Conservation (phyloP, 2,329 filamentous ascomycete genomes). For the Aspergillus sp. region DNA sequence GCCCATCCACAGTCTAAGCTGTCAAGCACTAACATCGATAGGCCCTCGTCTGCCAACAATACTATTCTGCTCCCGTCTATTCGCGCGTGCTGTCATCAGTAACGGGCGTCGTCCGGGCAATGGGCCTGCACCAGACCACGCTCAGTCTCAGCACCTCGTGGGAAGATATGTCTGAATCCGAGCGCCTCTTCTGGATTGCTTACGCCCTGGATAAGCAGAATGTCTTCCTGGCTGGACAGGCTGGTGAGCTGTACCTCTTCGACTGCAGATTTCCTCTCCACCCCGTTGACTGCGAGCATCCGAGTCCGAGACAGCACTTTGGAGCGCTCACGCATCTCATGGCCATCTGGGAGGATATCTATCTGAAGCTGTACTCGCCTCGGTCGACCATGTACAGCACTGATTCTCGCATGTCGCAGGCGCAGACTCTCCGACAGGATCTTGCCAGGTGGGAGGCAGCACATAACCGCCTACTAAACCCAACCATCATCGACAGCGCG, state of each 20-base stretch:
- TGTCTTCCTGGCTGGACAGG: background rate
- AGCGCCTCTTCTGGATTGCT: background rate
- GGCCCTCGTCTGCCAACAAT: background rate
- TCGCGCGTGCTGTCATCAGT: background rate
- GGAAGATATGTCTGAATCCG: background rate
- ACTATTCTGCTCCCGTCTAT: background rate
- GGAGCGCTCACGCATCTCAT: background rate
- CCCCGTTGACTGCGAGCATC: background rate
- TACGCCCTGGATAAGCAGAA: slow-evolving; percentile 2
- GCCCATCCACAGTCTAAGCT: background rate
- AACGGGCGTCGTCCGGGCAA: background rate
- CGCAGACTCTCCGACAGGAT: background rate
- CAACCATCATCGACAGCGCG: background rate
- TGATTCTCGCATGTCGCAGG: background rate
- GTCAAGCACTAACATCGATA: background rate
- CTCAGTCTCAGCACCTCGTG: background rate
- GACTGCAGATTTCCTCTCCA: background rate
- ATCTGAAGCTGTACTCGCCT: background rate
- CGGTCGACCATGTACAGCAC: background rate
- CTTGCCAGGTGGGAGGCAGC: background rate
- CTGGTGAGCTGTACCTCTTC: slow-evolving; percentile 3
- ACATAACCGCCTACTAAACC: background rate
- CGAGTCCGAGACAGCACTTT: background rate
- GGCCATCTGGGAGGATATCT: slow-evolving; percentile 12
- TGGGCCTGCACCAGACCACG: background rate